A percentile compares a stretch with the other conserved stretches of the same genome.
Conservation (phyloP, 495 filamentous ascomycete species). For the Hypoxylon fuscum region DNA sequence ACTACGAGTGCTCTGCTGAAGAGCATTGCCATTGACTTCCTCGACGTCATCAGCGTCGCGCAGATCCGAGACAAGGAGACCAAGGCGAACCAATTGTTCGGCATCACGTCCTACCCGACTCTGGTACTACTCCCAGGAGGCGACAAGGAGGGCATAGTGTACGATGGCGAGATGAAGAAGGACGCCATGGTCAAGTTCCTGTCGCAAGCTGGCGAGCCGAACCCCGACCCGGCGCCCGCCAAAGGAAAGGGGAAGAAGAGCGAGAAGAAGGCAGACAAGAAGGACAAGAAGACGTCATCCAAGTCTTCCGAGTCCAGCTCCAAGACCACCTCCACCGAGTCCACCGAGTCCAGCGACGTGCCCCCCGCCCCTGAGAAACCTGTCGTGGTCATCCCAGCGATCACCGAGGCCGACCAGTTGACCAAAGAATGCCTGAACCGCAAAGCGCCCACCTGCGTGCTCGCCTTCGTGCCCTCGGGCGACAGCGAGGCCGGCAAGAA, state of each 20-base stretch:
- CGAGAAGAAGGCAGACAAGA: constrained; percentile 58
- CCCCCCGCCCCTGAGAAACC: constrained; percentile 52
- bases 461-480: constrained; percentile 74
- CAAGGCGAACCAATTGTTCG: constrained; percentile 75
- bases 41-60: constrained; percentile 81
- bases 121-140: constrained; percentile 83
- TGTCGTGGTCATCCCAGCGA: constrained; percentile 62
- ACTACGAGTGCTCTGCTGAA: constrained; percentile 83
- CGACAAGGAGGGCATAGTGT: constrained; percentile 72
- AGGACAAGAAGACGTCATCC: constrained; percentile 60
- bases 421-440: constrained; percentile 74
- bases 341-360: constrained; percentile 52
- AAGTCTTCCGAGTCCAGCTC: constrained; percentile 53
- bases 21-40: constrained; percentile 88
- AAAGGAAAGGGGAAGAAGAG: constrained; percentile 62
- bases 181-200: constrained; percentile 83
- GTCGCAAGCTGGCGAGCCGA: constrained; percentile 75
- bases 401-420: constrained; percentile 66
- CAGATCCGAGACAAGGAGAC: constrained; percentile 88
- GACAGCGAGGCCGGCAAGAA: constrained; percentile 62
- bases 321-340: constrained; percentile 50
- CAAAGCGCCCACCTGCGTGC: constrained; percentile 85
- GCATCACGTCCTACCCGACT: constrained; percentile 78
- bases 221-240: constrained; percentile 72
- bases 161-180: constrained; percentile 89